Evolutionary conservation across 2,329 filamentous ascomycete species (phyloP).

Genomic region (Myrmaecium sp.): DNA sequence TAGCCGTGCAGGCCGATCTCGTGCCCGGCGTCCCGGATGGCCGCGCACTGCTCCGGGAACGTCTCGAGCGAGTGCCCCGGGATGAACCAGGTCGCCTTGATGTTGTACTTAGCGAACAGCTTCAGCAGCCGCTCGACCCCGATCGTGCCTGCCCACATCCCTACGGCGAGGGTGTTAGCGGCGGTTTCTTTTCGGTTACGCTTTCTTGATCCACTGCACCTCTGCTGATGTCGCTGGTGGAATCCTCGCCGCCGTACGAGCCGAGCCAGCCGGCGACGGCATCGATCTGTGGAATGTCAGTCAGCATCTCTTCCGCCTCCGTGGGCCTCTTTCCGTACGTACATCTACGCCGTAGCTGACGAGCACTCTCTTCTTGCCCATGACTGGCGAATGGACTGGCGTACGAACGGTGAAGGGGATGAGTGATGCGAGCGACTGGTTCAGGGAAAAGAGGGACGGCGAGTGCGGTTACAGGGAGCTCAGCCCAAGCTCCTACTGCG

Average conservation of each 20-base stretch:
- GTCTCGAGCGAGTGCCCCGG: constrained; percentile 45
- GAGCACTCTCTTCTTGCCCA: constrained; percentile 36
- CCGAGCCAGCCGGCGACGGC: constrained; percentile 61
- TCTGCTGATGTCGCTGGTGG: constrained; percentile 53
- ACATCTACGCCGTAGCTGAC: constrained; percentile 54
- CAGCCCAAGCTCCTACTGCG: too few relatives aligned
- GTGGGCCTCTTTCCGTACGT: constrained; percentile 29
- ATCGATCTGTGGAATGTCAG: too few relatives aligned
- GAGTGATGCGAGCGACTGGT: background rate
- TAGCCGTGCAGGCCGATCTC: constrained; percentile 55
- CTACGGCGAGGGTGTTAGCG: constrained; percentile 15
- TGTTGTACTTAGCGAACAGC: constrained; percentile 54
- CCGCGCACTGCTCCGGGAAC: constrained; percentile 47
- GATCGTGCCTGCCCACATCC: constrained; percentile 51
- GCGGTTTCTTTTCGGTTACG: background rate
- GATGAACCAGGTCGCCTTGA: constrained; percentile 52
- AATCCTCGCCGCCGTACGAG: constrained; percentile 58
- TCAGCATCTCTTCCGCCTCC: background rate
- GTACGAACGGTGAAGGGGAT: background rate
- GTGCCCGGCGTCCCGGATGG: constrained; percentile 45
- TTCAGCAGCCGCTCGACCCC: constrained; percentile 50
- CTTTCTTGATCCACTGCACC: constrained; percentile 23
- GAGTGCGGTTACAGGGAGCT: too few relatives aligned
- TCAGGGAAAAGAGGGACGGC: background rate
- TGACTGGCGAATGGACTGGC: constrained; percentile 6